Percentiles rank a stretch among this genome's conserved stretches.
These are phyloP conservation scores for Carex sylvatica DNA, from an alignment of 202 grass and related monocot genomes.

Conservation along the genomic window DNA sequence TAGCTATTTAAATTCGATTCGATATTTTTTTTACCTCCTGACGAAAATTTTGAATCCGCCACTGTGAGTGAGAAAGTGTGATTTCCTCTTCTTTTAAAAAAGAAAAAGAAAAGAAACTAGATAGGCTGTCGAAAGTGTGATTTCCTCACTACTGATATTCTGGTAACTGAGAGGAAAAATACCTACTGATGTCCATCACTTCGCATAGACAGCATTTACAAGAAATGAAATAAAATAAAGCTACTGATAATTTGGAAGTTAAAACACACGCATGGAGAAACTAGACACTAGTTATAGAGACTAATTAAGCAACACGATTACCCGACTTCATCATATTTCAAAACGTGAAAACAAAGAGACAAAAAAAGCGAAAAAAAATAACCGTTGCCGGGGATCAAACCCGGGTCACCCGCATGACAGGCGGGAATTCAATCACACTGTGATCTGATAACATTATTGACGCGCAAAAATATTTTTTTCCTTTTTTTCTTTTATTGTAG, in stretches of 20 bases:
- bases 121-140: not conserved
- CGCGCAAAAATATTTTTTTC: too few species aligned
- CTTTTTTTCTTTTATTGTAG: too few species aligned
- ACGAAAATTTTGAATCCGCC: too few species aligned
- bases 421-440: slow-evolving; percentile 32
- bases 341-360: not conserved
- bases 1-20: too few species aligned
- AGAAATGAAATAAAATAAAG: not conserved
- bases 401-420: slow-evolving; percentile 84
- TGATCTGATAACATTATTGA: too few species aligned
- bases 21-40: too few species aligned
- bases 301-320: not conserved
- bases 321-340: not conserved
- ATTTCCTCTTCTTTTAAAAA: too few species aligned
- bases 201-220: not conserved
- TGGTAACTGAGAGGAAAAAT: not conserved
- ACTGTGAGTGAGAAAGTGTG: too few species aligned
- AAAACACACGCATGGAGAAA: not conserved
- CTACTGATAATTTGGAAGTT: not conserved
- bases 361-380: not conserved
- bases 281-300: not conserved
- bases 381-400: slow-evolving; percentile 95
- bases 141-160: not conserved
- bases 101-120: too few species aligned
- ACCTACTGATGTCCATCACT: not conserved